Evolutionary conservation across 768 basidiomycete genomes (phyloP).

Genomic region (Asterophora parasitica): DNA sequence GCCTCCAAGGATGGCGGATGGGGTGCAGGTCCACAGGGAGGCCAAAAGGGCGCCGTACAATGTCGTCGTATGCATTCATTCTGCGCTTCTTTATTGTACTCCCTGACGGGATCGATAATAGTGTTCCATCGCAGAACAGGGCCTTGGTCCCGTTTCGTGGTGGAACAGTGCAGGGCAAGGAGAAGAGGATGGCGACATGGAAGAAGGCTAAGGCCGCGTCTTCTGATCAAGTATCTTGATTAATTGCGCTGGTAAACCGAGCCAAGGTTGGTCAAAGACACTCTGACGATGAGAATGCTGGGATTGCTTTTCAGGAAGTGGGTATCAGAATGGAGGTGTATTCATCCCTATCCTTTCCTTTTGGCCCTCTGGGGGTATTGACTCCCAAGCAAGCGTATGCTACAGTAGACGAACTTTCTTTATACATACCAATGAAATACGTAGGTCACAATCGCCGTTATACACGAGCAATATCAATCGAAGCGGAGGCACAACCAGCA

Average conservation of each 20-base stretch:
- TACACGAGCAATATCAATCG: not conserved
- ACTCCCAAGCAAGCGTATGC: constrained; percentile 1
- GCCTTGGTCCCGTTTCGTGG: constrained; percentile 72
- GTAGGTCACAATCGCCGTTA: not conserved
- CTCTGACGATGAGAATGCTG: no score
- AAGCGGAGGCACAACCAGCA: constrained; percentile 5
- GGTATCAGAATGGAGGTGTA: not conserved
- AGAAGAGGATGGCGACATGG: constrained; percentile 36
- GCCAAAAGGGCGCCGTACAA: constrained; percentile 59
- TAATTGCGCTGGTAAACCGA: not conserved
- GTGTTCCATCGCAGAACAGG: constrained; percentile 83
- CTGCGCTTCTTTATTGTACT: not conserved
- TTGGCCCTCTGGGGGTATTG: not conserved
- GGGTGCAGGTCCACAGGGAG: constrained; percentile 52
- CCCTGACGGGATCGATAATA: constrained; percentile 21
- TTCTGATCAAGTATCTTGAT: no score
- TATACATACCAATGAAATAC: constrained; percentile 8
- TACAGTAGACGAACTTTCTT: constrained; percentile 5
- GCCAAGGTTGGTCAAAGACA: no score
- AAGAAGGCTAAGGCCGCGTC: constrained; percentile 30
- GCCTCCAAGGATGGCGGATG: constrained; percentile 70
- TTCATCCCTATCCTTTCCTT: not conserved
- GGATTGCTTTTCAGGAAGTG: not conserved
- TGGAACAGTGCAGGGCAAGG: constrained; percentile 55
- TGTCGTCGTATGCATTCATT: constrained; percentile 48